Evolutionary conservation across 257 asterid species (phyloP), one percentile per base, ranked within the genome.

Genomic region (Nicotiana tabacum): DNA sequence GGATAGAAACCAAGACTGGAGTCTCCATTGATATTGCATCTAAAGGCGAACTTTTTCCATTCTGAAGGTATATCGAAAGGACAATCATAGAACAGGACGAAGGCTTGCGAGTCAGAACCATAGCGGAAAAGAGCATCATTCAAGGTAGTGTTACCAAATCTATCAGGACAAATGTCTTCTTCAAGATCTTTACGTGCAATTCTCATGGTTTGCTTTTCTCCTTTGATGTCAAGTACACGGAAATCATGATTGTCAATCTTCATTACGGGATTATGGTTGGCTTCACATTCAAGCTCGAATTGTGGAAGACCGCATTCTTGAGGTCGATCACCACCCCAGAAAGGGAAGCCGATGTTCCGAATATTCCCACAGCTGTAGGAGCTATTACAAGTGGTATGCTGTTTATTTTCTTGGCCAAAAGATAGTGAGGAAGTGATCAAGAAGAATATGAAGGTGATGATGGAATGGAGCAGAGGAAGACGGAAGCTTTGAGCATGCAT

Each of bases 221-320:
- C 9, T 4, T 55, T 51, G 6, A 83, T 74, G 51, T 12, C 24
- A 9, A 76, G 79, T 11, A 86, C 66, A 0, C 72, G 86, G 43
- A 65, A 86, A 18, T 64, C 24, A n/a, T 39, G 78, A 32, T 4
- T 7, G 24, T 32, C 13, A 6, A 83, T 74, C 7, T 21, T 13
- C 6, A 83, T 83, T 39, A 84, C 60, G 1, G 85, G 62, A 85
- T 68, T 0, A 43, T 81, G 46, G 58, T 65, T 67, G 83, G 80
- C 76, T 43, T 74, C 29, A 58, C 93, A 92, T 51, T 1, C 46
- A 60, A 91, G 88, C 58, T 85, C 5, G 67, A 90, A 87, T 64
- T 74, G 85, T n/a, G 88, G 88, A 78, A 83, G 77, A 60, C 94
- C 94, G 85, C 96, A 91, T 66, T 88, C 88, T 24, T 30, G 70